A percentile compares a stretch with the other conserved stretches of the same genome.
Evolutionary conservation across 257 asterid genomes (phyloP).

Genomic region (Paulownia fortunei): DNA sequence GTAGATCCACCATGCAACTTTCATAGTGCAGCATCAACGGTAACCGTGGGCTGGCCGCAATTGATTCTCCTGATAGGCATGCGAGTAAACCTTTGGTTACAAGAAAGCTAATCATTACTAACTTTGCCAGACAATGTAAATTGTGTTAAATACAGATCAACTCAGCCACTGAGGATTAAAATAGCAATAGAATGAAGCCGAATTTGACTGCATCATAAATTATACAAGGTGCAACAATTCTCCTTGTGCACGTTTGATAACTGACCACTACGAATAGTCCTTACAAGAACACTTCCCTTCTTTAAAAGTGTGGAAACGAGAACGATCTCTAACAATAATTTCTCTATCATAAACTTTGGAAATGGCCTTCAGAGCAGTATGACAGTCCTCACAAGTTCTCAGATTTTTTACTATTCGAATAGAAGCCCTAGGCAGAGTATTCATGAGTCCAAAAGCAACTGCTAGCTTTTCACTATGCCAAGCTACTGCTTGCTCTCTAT

Average conservation of each 20-base stretch:
- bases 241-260: background rate
- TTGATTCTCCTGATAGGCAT: background rate
- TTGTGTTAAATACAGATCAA: background rate
- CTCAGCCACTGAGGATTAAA: background rate
- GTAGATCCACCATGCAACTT: constrained; percentile 3
- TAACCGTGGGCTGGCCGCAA: background rate
- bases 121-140: background rate
- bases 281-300: constrained; percentile 65
- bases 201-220: background rate
- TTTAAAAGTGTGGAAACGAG: constrained; percentile 57
- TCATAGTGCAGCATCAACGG: background rate
- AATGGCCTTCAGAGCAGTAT: constrained; percentile 58
- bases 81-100: background rate
- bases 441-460: constrained; percentile 60
- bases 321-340: constrained; percentile 62
- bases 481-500: constrained; percentile 66
- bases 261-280: constrained; percentile 57
- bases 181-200: background rate
- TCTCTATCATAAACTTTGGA: constrained; percentile 62
- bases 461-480: constrained; percentile 82
- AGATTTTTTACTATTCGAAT: constrained; percentile 59
- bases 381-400: constrained; percentile 74
- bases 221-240: background rate
- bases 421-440: constrained; percentile 38
- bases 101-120: no score